These are phyloP conservation scores for Vachellia collinsii DNA, from an alignment of 306 rosid genomes.

Conservation along the genomic window DNA sequence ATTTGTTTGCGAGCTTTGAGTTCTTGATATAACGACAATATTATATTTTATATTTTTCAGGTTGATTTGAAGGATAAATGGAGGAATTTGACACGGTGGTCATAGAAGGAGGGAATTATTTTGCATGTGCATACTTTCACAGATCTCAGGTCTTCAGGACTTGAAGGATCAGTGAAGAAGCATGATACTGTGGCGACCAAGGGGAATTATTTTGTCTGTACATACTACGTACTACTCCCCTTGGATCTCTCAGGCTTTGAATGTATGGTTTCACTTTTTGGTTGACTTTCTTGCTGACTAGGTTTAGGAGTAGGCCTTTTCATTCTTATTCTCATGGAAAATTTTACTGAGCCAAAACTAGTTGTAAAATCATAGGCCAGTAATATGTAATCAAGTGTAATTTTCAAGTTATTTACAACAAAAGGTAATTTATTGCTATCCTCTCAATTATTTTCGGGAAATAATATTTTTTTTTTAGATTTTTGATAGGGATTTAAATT, in stretches of 20 bases:
- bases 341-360: too few relatives aligned
- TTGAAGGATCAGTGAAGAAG: conserved; percentile 52
- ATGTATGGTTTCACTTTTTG: neutral
- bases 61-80: conserved; percentile 95
- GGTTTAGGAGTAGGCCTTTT: neutral
- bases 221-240: neutral
- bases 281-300: neutral
- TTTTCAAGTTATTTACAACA: neutral
- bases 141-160: neutral
- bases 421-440: neutral
- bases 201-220: neutral
- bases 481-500: too few relatives aligned
- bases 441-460: too few relatives aligned
- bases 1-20: conserved; percentile 20
- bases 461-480: too few relatives aligned
- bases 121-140: conserved; percentile 13
- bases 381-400: neutral
- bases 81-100: conserved; percentile 67
- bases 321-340: neutral
- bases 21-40: conserved; percentile 19
- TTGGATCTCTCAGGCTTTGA: neutral
- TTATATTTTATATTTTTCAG: conserved; percentile 40
- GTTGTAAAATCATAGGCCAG: neutral
- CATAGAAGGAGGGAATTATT: neutral
- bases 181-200: conserved; percentile 39